These are phyloP conservation scores for Monosporascus cannonballus DNA, from an alignment of 2,329 filamentous ascomycete species.

Conservation along the genomic window DNA sequence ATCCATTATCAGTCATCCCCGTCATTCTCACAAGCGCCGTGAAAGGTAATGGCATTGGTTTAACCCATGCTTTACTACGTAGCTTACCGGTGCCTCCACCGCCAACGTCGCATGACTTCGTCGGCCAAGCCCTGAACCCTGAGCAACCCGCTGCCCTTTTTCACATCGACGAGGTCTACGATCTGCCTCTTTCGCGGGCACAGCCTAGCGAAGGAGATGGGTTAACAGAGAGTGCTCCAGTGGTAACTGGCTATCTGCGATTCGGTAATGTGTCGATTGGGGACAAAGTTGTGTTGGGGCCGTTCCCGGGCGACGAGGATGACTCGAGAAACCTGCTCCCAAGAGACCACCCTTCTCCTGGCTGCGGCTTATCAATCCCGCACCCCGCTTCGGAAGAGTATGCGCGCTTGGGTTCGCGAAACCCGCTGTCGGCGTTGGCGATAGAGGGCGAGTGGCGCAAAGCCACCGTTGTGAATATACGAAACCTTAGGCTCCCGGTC, in stretches of 20 bases:
- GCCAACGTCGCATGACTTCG: conserved; percentile 47
- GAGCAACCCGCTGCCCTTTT: conserved; percentile 64
- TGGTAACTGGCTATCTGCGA: conserved; percentile 80
- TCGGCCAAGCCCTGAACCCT: conserved; percentile 50
- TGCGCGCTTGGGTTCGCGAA: conserved; percentile 45
- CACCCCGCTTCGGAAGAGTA: conserved; percentile 50
- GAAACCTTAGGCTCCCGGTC: conserved; percentile 81
- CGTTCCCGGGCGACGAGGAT: conserved; percentile 58
- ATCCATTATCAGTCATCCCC: conserved; percentile 57
- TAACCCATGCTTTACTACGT: conserved; percentile 75
- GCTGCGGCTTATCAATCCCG: conserved; percentile 44
- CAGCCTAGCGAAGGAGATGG: conserved; percentile 26
- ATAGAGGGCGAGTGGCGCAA: conserved; percentile 68
- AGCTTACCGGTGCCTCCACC: conserved; percentile 63
- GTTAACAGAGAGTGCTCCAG: conserved; percentile 33
- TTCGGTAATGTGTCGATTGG: conserved; percentile 73
- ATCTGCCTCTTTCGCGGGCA: conserved; percentile 58
- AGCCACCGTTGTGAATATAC: conserved; percentile 77
- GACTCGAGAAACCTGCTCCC: conserved; percentile 33
- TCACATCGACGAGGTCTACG: conserved; percentile 87
- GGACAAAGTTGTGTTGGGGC: conserved; percentile 72
- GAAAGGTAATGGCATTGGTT: conserved; percentile 73
- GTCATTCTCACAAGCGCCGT: conserved; percentile 85
- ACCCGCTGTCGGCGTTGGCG: conserved; percentile 43
- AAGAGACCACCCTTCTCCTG: conserved; percentile 41